phyloP scores from a whole-genome alignment of 2,329 filamentous ascomycete genomes.

The Beauveria sp. region DNA sequence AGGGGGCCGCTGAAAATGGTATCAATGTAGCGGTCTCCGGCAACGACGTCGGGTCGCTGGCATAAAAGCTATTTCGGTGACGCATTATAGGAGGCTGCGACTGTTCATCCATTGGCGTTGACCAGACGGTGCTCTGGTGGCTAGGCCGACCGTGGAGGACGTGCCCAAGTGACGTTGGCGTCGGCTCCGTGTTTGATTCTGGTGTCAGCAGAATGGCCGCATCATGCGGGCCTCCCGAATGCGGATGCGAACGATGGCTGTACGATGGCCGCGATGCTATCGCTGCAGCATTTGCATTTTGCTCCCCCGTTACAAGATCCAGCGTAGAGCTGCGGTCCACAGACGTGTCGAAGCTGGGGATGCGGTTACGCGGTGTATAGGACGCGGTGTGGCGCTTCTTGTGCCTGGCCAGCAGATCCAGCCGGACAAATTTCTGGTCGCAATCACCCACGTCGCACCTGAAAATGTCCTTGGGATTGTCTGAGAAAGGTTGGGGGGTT shows the following conservation, averaged over 20 bases:
- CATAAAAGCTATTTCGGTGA: constrained; percentile 31
- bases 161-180: constrained; percentile 20
- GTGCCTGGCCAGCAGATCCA: constrained; percentile 65
- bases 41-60: constrained; percentile 20
- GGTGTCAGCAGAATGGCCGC: constrained; percentile 38
- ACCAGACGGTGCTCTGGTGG: constrained; percentile 19
- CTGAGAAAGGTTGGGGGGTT: constrained; percentile 31
- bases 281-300: background rate
- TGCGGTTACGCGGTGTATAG: constrained; percentile 42
- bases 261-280: background rate
- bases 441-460: constrained; percentile 69
- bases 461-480: constrained; percentile 74
- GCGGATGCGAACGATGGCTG: constrained; percentile 21
- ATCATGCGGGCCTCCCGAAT: constrained; percentile 34
- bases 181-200: constrained; percentile 27
- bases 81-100: constrained; percentile 27
- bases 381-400: constrained; percentile 55
- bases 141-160: constrained; percentile 12
- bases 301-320: background rate
- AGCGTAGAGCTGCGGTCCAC: constrained; percentile 14
- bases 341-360: constrained; percentile 38
- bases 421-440: constrained; percentile 68
- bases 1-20: constrained; percentile 18
- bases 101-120: constrained; percentile 27
- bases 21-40: constrained; percentile 28